phyloP scores from a whole-genome alignment of 306 rosid genomes.

The Acacia acuminata region DNA sequence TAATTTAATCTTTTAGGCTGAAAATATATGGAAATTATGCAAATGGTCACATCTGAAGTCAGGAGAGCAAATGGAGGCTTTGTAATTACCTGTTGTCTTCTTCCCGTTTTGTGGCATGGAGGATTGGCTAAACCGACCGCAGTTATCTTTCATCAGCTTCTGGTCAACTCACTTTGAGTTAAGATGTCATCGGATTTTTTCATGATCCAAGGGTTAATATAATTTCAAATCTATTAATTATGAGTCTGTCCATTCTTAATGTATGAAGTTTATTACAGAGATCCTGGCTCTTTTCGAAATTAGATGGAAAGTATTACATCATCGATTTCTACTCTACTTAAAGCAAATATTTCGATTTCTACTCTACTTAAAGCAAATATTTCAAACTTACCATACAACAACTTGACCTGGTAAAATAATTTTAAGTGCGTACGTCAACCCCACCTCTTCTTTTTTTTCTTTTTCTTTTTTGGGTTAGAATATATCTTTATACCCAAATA shows the following conservation, averaged over 20 bases:
- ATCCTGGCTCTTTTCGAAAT: background rate
- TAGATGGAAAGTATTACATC: background rate
- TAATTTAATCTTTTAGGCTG: background rate
- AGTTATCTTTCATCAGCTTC: background rate
- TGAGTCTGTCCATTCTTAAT: background rate
- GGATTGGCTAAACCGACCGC: background rate
- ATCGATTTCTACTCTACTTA: background rate
- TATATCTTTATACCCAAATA: too few relatives aligned
- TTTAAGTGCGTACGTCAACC: too few relatives aligned
- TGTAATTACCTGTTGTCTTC: conserved; percentile 37
- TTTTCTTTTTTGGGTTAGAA: too few relatives aligned
- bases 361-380: too few relatives aligned
- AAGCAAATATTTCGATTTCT: too few relatives aligned
- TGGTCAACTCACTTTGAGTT: background rate
- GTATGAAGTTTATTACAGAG: background rate
- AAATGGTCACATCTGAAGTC: conserved; percentile 18
- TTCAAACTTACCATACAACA: background rate
- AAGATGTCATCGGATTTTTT: background rate
- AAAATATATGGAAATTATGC: conserved; percentile 28
- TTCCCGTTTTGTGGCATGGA: background rate
- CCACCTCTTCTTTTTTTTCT: too few relatives aligned
- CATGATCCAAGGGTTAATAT: background rate
- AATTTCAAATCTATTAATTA: background rate
- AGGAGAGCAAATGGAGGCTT: conserved; percentile 31
- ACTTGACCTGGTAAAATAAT: too few relatives aligned